phyloP scores from a whole-genome alignment of 805 yeast genomes.

The Schizosaccharomyces japonicus region DNA sequence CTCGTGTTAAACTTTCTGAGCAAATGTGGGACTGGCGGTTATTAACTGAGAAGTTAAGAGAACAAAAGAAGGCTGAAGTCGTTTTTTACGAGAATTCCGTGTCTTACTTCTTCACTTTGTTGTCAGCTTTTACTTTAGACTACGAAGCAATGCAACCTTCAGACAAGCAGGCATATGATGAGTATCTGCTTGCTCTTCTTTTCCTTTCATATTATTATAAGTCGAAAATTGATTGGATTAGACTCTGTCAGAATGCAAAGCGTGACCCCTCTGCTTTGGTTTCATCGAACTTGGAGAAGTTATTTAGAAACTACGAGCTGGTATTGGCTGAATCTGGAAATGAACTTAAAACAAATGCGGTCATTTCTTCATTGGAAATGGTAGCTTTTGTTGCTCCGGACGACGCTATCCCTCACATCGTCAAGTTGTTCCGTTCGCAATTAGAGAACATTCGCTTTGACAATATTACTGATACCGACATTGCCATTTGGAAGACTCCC shows the following conservation, averaged over 20 bases:
- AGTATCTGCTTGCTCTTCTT: neutral
- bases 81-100: neutral
- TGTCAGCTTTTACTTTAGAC: neutral
- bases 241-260: neutral
- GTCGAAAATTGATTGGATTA: neutral
- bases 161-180: neutral
- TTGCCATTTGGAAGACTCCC: constrained; percentile 40
- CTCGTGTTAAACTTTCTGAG: too few species aligned
- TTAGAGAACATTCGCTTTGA: constrained; percentile 19
- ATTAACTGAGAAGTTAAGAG: neutral
- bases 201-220: neutral
- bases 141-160: too few species aligned
- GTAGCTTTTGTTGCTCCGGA: constrained; percentile 34
- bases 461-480: constrained; percentile 25
- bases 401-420: constrained; percentile 28
- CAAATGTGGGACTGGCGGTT: too few species aligned
- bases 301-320: neutral
- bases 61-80: neutral
- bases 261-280: constrained; percentile 2
- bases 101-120: too few species aligned
- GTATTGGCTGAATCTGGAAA: neutral
- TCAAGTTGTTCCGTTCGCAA: constrained; percentile 22
- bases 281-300: neutral
- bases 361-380: constrained; percentile 23
- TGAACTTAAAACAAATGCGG: constrained; percentile 17